Conservation (phyloP, 2,329 filamentous ascomycete genomes). For the Trichophyton rubrum region DNA sequence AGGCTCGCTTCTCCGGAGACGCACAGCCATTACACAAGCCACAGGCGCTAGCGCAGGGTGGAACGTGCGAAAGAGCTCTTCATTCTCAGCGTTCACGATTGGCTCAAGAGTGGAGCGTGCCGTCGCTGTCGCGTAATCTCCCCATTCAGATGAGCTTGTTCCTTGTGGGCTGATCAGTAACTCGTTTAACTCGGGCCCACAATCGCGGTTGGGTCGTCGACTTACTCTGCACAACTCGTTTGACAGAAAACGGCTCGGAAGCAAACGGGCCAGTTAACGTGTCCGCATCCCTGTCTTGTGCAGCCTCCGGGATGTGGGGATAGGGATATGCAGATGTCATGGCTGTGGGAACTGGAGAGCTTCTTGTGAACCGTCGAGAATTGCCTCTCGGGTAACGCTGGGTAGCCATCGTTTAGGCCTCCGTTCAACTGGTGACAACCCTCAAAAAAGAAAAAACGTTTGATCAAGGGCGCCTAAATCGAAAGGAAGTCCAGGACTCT, state of each 20-base stretch:
- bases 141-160: not conserved
- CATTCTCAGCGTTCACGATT: conserved; percentile 1
- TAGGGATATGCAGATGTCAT: not conserved
- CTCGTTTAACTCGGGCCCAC: not conserved
- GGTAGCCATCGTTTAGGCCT: too few relatives aligned
- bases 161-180: not conserved
- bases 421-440: too few relatives aligned
- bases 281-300: not conserved
- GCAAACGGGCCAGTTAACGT: not conserved
- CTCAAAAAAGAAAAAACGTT: too few relatives aligned
- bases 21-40: not conserved
- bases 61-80: not conserved
- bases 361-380: not conserved
- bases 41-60: not conserved
- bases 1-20: not conserved
- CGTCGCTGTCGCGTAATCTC: not conserved
- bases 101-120: not conserved
- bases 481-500: too few relatives aligned
- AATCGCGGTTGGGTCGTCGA: conserved; percentile 48
- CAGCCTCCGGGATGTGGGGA: not conserved
- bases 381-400: not conserved
- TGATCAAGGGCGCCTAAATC: too few relatives aligned
- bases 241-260: conserved; percentile 1
- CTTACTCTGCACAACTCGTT: conserved; percentile 23
- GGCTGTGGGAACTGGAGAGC: not conserved